Percentiles rank a stretch among this genome's conserved stretches.
Evolutionary conservation across 2,329 filamentous ascomycete species (phyloP).

Genomic region (Berkeleyomyces rouxiae): DNA sequence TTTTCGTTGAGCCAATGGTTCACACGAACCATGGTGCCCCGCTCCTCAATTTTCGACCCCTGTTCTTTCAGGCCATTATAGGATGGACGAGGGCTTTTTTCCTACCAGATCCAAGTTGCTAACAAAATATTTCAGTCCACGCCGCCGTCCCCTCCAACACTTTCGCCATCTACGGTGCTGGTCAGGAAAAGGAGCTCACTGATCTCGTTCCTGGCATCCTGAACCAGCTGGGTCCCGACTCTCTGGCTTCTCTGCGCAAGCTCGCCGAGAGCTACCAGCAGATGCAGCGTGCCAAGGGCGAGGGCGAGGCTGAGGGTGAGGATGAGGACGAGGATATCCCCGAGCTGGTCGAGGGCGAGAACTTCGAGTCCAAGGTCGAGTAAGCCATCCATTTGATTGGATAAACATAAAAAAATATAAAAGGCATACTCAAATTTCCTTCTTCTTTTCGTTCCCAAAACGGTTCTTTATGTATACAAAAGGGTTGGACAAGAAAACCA

Average conservation of each 20-base stretch:
- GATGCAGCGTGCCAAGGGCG: slow-evolving; percentile 87
- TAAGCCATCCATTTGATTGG: slow-evolving; percentile 30
- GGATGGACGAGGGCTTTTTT: background rate
- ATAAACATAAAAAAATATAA: slow-evolving; percentile 16
- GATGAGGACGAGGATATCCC: slow-evolving; percentile 91
- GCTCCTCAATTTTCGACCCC: background rate
- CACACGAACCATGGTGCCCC: background rate
- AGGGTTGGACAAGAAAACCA: background rate
- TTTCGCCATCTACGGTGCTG: slow-evolving; percentile 97
- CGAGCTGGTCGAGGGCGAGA: slow-evolving; percentile 90
- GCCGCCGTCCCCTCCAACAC: slow-evolving; percentile 95
- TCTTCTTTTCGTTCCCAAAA: slow-evolving; percentile 17
- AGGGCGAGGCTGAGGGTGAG: slow-evolving; percentile 68
- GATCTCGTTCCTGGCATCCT: slow-evolving; percentile 98
- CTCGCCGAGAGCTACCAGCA: slow-evolving; percentile 98
- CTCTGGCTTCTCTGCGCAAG: slow-evolving; percentile 91
- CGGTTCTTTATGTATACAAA: background rate
- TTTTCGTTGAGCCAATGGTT: background rate
- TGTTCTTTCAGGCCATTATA: background rate
- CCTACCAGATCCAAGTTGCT: background rate
- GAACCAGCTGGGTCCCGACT: slow-evolving; percentile 98
- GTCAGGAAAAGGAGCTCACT: slow-evolving; percentile 98
- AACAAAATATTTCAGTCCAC: slow-evolving; percentile 50
- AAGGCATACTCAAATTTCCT: slow-evolving; percentile 14
- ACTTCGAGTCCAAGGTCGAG: slow-evolving; percentile 96